These are phyloP conservation scores for Soucietia sequanensis DNA, from an alignment of 805 yeast genomes.

Conservation along the genomic window DNA sequence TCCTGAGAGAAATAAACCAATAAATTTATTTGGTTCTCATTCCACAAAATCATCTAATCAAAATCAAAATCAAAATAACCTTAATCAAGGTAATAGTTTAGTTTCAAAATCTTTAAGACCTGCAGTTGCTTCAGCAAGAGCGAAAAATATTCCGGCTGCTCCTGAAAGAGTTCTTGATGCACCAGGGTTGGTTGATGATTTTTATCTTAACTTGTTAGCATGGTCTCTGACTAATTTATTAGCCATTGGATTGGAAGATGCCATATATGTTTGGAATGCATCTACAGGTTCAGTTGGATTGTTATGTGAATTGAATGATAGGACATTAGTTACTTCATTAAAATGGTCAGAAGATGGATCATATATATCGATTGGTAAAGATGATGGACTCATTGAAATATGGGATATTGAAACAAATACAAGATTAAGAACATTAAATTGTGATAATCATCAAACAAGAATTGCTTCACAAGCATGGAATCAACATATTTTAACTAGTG, in stretches of 20 bases:
- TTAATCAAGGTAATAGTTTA: constrained; percentile 15
- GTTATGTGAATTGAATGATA: constrained; percentile 52
- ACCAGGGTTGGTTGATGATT: constrained; percentile 91
- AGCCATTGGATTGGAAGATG: constrained; percentile 83
- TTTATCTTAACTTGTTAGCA: constrained; percentile 78
- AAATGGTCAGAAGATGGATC: constrained; percentile 92
- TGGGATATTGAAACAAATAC: constrained; percentile 86
- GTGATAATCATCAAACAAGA: constrained; percentile 61
- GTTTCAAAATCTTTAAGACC: constrained; percentile 43
- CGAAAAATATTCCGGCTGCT: constrained; percentile 76
- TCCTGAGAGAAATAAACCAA: constrained; percentile 54
- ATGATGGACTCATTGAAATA: constrained; percentile 81
- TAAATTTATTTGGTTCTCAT: constrained; percentile 30
- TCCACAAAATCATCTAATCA: constrained; percentile 12
- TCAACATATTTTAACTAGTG: constrained; percentile 77
- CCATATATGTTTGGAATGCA: constrained; percentile 93
- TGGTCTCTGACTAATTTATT: constrained; percentile 84
- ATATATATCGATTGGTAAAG: constrained; percentile 78
- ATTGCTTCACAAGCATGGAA: constrained; percentile 86
- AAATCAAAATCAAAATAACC: constrained; percentile 4
- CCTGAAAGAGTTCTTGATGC: constrained; percentile 96
- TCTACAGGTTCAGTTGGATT: constrained; percentile 71
- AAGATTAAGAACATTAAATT: constrained; percentile 76
- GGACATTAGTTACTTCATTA: constrained; percentile 62
- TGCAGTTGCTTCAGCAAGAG: constrained; percentile 59